Percentiles rank a stretch among this genome's conserved stretches.
These are phyloP conservation scores for Sugiyamaella japonica DNA, from an alignment of 1,139 yeast species.

Conservation along the genomic window DNA sequence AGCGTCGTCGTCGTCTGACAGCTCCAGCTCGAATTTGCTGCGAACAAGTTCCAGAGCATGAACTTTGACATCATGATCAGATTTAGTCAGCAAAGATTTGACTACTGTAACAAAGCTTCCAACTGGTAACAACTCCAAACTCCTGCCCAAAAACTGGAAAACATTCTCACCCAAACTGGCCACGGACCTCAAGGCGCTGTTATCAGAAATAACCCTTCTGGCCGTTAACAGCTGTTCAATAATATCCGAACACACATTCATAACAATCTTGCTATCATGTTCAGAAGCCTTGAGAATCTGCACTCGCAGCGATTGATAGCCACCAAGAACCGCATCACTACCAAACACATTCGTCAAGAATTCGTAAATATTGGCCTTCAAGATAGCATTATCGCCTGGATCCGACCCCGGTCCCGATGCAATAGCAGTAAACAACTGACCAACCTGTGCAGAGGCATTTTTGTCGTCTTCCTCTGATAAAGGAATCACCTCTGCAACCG, in stretches of 20 bases:
- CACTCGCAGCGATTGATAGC: conserved; percentile 35
- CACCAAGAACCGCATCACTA: conserved; percentile 33
- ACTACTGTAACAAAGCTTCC: conserved; percentile 67
- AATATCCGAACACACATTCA: conserved; percentile 25
- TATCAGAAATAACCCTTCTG: conserved; percentile 5
- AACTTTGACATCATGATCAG: conserved; percentile 31
- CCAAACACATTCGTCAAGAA: conserved; percentile 39
- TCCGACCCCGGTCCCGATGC: neutral
- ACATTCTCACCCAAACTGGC: conserved; percentile 20
- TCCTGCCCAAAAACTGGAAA: conserved; percentile 56
- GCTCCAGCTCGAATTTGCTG: conserved; percentile 59
- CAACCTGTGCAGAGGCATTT: neutral
- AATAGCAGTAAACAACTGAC: conserved; percentile 13
- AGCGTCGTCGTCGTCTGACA: conserved; percentile 39
- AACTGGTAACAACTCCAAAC: conserved; percentile 73
- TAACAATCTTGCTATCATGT: conserved; percentile 21
- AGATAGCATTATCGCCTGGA: conserved; percentile 40
- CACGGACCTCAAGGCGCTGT: neutral
- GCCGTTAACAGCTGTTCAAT: conserved; percentile 26
- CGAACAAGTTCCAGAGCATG: conserved; percentile 56
- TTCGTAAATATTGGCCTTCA: conserved; percentile 48
- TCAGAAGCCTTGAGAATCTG: conserved; percentile 27
- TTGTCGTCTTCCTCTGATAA: conserved; percentile 1
- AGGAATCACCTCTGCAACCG: conserved; percentile 23
- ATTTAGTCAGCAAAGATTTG: conserved; percentile 49